Evolutionary conservation across 306 rosid genomes (phyloP), one percentile per base, ranked within the genome.

Genomic region (Benincasa hispida): DNA sequence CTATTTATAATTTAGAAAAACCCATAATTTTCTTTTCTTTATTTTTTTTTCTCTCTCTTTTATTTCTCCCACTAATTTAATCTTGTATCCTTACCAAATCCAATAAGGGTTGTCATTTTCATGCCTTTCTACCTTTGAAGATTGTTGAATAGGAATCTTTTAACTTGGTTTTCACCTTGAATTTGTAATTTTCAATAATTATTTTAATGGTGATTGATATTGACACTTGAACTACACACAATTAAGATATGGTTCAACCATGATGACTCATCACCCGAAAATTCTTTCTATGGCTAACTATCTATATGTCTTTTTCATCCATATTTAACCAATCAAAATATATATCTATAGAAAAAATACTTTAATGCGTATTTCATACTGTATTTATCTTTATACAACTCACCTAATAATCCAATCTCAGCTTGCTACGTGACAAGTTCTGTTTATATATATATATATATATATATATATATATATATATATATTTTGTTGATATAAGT

Each of bases 21-120:
- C 41, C 41, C 47, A 9, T 8, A 39, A 8, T 45, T 45, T 45
- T 45, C 17, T 11, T 45, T 6, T 1, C 5, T 35, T 35, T n/a
- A n/a, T 32, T 32, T 32, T 5, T 28, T 28, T 28, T 3, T 28
- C 32, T 28, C 32, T 32, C 35, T 32, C 35, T 45, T 5, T 68
- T 2, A 42, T 22, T 25, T 24, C 7, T 17, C 12, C 21, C 74
- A 42, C n/a, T 48, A 72, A 47, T 48, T 28, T 48, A 15, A 72
- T 48, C 48, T 75, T 41, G 37, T 53, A 12, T 74, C 54, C 67
- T 37, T 37, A 56, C 78, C 78, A 75, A 75, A 56, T 75, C 78
- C 78, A 56, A 12, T 56, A 34, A 75, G 63, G 78, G 45, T 35
- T 55, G 67, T 75, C 78, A 56, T 35, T 75, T 55, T 75, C 78